Base-by-base conservation (phyloP, 345 rosid species). In the Microthlaspi erraticum region DNA sequence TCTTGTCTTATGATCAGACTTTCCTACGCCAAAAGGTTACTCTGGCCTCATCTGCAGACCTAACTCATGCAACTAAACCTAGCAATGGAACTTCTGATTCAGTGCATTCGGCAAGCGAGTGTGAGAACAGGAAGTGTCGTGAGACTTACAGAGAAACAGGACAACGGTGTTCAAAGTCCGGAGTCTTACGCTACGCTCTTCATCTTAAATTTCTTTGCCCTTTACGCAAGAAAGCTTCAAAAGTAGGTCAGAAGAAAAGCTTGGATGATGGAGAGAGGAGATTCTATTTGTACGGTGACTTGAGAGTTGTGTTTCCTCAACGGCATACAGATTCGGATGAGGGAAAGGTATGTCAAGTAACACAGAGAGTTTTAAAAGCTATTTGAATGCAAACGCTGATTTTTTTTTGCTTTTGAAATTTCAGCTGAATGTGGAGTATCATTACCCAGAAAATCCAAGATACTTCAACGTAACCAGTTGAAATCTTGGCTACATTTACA, bases 271-370 rank as follows among this genome's bases (percentile, higher is more conserved):
- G 57, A 43, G 84, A 85, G 9, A 72, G 91, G 46, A 88, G 89
- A 61, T 92, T 92, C 80, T 92, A 89, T 69, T 62, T 92, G 29
- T 89, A 85, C 72, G 83, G 88, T 73, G 94, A 92, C 58, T 33
- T 92, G 82, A 84, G 90, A 75, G 94, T 83, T 9, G 89, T 92
- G 32, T 92, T 92, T 71, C 94, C 96, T 54, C 98, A 87, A 76
- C 91, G 95, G 20, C 98, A 92, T 82, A 83, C 96, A 8, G 98
- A 92, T 60, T 54, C 88, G 38, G 98, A 92, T 55, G 98, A 92
- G 81, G 95, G 98, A 78, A 90, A 90, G 96, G 98, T 92, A 90
- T 26, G 29, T 26, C 4, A 26, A 26, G 29, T 2, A 2, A 26
- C 3, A 26, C 29, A 2, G 29, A 26, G 29, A 26, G 4, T 26